Evolutionary conservation across 306 rosid genomes (phyloP), one percentile per base, ranked within the genome.

Genomic region (Erythrophleum fordii): DNA sequence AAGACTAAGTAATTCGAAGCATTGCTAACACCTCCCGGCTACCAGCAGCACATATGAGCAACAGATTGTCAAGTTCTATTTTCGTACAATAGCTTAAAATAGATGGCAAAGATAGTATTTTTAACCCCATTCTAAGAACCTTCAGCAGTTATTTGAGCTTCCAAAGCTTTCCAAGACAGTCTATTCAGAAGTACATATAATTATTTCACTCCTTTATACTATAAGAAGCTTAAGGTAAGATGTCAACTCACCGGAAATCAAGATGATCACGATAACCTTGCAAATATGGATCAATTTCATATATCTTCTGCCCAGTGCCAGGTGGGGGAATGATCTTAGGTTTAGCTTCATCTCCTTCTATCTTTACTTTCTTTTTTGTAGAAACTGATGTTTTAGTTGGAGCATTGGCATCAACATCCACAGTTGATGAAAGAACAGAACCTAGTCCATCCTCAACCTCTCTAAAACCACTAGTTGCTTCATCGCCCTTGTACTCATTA

Each of bases 241-340:
- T 55, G 77, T 79, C 37, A 65, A 72, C 97, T 85, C 82, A 96
- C 98, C 99, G 99, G 79, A 93, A 96, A 67, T 92, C 95, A 86
- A 96, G 93, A 90, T 96, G 99, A 25, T 17, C 71, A 14, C 85
- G 85, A 77, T 87, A 80, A 79, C 70, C 67, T 64, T 69, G 69
- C 89, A 96, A 85, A 66, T 59, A 29, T 73, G 97, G 85, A 89
- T 96, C 99, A 29, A 90, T 86, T 77, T 93, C 92, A 67, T 89
- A 96, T 86, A 96, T 96, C 77, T 73, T 92, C 84, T 90, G 66
- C 81, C 99, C 99, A 35, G 77, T 23, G 68, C 99, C 97, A 70
- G 97, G 97, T 78, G 91, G 87, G 51, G 97, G 89, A 85, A 96
- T 79, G 76, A 80, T 74, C 86, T 65, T 83, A 45, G 80, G 81